Evolutionary conservation across 2,329 filamentous ascomycete species (phyloP), one percentile per base, ranked within the genome.

Genomic region (Corinectria fuckeliana): DNA sequence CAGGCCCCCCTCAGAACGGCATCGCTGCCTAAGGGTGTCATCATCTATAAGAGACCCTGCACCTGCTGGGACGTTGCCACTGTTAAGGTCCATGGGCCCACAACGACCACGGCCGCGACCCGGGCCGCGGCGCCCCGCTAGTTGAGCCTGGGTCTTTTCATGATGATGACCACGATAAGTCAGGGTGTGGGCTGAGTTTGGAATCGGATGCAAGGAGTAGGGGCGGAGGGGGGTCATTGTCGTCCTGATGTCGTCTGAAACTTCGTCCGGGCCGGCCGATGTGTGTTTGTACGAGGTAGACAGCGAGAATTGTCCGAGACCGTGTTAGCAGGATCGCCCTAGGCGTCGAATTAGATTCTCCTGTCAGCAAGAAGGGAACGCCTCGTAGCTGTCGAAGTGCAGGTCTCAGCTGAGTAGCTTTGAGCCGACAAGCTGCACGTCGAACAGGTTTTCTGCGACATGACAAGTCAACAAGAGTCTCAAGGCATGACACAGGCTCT

Each of bases 61-160:
- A 49, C 36, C 30, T 51, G 42, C 51, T 56, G 42, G 10, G 41
- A 32, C 49, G 18, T 49, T 49, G 36, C 38, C 21, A 51, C 56
- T 50, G 23, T n/a, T 58, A 47, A 41, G 42, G 44, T 51, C 54
- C 55, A 45, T 48, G 26, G 34, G 47, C 36, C 63, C 65, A 57
- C 63, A 58, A n/a, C 25, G 23, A 41, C 28, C 36, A 56, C 54
- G 36, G 50, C 54, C 25, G 56, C 41, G 39, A 57, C 30, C 57
- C 53, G 51, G 59, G 51, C 57, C 64, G 65, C 50, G 45, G 39
- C 60, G 59, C 45, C 38, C 52, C 63, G 59, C 11, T 49, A 51
- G 45, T 50, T 60, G 48, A 56, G 58, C 39, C 50, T 42, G 38
- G 34, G 34, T 51, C 25, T 23, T 50, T 42, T 38, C 44, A 30